Evolutionary conservation across 2,329 filamentous ascomycete species (phyloP), one percentile per base, ranked within the genome.

Genomic region (Thermomyces lanuginosus): DNA sequence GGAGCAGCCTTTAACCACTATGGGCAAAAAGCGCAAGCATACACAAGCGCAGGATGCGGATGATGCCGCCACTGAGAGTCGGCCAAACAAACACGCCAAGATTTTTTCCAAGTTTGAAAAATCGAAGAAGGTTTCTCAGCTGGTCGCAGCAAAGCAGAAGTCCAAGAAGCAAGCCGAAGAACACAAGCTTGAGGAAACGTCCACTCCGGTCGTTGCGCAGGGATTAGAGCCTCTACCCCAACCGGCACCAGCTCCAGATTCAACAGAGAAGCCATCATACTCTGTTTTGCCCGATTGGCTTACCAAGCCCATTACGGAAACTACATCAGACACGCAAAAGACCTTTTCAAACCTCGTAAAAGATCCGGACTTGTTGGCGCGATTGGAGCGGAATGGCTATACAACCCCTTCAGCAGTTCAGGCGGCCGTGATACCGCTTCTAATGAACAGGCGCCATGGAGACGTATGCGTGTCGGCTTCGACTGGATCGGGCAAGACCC

Each of bases 401-500:
- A 61, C 62, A 4, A 60, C 74, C 25, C 78, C 82, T 0, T 75
- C 89, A 44, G 77, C 81, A 1, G 72, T 92, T 1, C 82, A 92
- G 51, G 72, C 79, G 4, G 72, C 74, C 1, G 66, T 89, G 0
- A 64, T 98, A 14, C 84, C 86, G 1, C 61, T 92, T 21, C 64
- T 98, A 4, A 60, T 92, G 3, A 73, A 70, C 12, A 69, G 66
- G 0, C 63, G 66, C 21, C 60, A 66, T 30, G 78, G 81, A 4
- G 89, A 98, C 48, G 54, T 98, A 4, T 76, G 92, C 22, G 75
- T 98, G 2, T 89, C 83, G 5, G 89, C 91, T 0, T 79, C 86
- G 1, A 98, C 89, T 0, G 89, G 89, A 6, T 95, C 89, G 1
- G 89, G 89, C 30, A 98, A 98, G 49, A 98, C 89, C 0, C 53